A percentile compares a stretch with the other conserved stretches of the same genome.
Conservation (phyloP, 257 asterid species). For the Catharanthus roseus region DNA sequence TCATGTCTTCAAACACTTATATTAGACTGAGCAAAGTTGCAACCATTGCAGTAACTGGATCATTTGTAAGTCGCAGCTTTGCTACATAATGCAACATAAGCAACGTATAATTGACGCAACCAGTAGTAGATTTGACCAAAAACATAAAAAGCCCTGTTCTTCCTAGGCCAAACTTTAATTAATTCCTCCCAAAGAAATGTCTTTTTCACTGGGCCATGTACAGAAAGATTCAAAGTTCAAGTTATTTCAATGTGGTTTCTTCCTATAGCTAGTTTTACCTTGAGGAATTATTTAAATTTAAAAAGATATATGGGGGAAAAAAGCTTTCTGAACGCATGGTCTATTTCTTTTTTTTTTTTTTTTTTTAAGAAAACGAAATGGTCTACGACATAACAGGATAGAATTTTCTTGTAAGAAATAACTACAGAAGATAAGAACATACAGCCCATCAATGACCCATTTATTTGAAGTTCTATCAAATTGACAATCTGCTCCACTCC, state of each 20-base stretch:
- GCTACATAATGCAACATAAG: not conserved
- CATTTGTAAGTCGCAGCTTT: not conserved
- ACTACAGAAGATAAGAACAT: conserved; percentile 38
- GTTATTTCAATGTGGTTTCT: not conserved
- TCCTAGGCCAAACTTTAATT: not conserved
- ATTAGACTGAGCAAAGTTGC: too few species aligned
- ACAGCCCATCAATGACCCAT: conserved; percentile 96
- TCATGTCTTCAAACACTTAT: too few species aligned
- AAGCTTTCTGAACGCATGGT: not conserved
- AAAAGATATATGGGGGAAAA: not conserved
- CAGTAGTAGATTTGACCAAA: not conserved
- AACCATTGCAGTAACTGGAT: not conserved
- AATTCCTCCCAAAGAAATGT: not conserved
- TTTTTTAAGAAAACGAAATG: not conserved
- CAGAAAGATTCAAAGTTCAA: not conserved
- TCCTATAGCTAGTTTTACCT: not conserved
- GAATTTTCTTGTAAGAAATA: conserved; percentile 2
- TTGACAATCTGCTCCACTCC: conserved; percentile 94
- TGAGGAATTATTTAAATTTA: not conserved
- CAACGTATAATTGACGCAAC: not conserved
- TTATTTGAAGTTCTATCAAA: conserved; percentile 54
- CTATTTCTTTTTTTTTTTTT: too few species aligned
- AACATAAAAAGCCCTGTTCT: not conserved
- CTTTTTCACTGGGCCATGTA: not conserved
- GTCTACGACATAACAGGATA: not conserved